Evolutionary conservation across 257 asterid species (phyloP).

Genomic region (Gentiana straminea): DNA sequence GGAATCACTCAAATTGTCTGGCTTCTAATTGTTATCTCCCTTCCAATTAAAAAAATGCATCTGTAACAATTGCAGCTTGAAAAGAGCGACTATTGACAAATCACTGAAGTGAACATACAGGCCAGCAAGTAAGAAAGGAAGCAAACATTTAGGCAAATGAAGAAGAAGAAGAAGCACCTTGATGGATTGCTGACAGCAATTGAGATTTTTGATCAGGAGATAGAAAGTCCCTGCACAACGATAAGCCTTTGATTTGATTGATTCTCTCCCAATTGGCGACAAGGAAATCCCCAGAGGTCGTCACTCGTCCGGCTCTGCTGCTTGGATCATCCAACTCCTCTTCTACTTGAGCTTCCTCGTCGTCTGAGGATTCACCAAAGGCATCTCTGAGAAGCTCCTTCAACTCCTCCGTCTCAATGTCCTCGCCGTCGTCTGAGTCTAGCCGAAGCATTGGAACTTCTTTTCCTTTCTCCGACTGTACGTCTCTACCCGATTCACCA

Average conservation of each 20-base stretch:
- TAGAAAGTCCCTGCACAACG: conserved; percentile 58
- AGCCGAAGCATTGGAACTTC: neutral
- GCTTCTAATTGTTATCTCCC: too few species aligned
- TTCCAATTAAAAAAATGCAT: too few species aligned
- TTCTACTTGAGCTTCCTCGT: conserved; percentile 9
- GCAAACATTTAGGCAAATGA: too few species aligned
- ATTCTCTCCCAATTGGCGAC: conserved; percentile 49
- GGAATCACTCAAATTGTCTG: neutral
- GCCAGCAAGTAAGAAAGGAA: too few species aligned
- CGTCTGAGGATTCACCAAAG: conserved; percentile 67
- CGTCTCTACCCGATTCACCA: too few species aligned
- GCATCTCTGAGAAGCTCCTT: conserved; percentile 43
- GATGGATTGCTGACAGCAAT: conserved; percentile 45
- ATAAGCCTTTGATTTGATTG: conserved; percentile 59
- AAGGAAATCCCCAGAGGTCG: conserved; percentile 29
- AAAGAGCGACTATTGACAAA: too few species aligned
- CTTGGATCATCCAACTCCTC: conserved; percentile 16
- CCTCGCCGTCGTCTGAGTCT: too few species aligned
- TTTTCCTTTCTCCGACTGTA: neutral
- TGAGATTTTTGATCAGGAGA: conserved; percentile 49
- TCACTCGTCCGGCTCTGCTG: conserved; percentile 6
- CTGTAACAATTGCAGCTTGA: too few species aligned
- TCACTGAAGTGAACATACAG: too few species aligned
- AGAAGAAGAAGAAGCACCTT: conserved; percentile 27
- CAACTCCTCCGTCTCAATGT: conserved; percentile 20